Conservation (phyloP, 2,329 filamentous ascomycete genomes). For the Botrytis pseudocinerea region DNA sequence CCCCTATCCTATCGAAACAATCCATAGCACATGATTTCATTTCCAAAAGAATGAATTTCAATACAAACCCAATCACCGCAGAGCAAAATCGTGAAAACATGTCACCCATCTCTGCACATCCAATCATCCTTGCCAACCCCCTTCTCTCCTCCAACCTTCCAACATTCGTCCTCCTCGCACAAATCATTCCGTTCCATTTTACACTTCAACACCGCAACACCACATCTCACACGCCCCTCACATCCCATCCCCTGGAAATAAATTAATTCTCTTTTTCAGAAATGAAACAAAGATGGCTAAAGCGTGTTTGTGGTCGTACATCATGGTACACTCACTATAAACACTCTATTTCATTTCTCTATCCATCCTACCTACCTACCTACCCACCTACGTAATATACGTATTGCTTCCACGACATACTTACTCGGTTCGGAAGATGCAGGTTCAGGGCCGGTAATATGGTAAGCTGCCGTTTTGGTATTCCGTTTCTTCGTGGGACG, state of each 20-base stretch:
- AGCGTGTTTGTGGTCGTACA: slow-evolving; percentile 18
- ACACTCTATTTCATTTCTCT: not conserved
- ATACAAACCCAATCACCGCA: not conserved
- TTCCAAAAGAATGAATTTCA: no score
- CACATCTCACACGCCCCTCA: not conserved
- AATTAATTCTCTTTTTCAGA: not conserved
- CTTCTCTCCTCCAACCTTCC: not conserved
- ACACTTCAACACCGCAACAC: not conserved
- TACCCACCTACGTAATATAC: not conserved
- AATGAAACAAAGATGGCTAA: slow-evolving; percentile 15
- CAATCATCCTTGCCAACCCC: not conserved
- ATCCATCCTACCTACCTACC: not conserved
- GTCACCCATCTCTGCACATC: not conserved
- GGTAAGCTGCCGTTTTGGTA: not conserved
- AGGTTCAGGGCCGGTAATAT: slow-evolving; percentile 13
- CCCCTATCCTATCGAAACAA: not conserved
- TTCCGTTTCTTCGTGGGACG: not conserved
- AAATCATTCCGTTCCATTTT: not conserved
- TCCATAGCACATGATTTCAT: not conserved
- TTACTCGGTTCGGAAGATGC: slow-evolving; percentile 8
- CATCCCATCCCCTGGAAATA: not conserved
- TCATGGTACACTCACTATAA: not conserved
- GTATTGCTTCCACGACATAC: not conserved
- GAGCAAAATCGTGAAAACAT: not conserved
- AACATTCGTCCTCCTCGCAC: not conserved